Base-by-base conservation (phyloP, 1,284 basidiomycete genomes). In the Papiliotrema laurentii region DNA sequence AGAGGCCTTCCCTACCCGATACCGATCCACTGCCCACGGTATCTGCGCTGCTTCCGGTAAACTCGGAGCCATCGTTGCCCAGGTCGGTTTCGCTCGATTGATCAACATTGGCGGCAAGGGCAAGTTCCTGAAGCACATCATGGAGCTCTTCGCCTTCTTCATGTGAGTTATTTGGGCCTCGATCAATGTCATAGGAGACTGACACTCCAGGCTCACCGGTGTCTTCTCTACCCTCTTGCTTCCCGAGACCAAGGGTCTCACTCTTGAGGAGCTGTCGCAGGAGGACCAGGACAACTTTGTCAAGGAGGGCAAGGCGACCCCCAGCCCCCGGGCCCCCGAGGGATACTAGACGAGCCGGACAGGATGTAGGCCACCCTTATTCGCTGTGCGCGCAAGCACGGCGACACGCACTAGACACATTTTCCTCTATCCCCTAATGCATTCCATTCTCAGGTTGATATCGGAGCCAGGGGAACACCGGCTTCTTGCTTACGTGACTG, bases 1-100 rank as follows among this genome's bases (percentile, higher is more conserved):
- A 49, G 87, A 92, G 71, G 81, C 78, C 25, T 92, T 90, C 83
- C 88, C 89, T 2, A 91, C 89, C 2, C 83, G 88, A 39, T 89
- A 89, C 74, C 80, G 87, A 43, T 86, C 85, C 0, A 89, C 87
- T 5, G 84, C 81, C 2, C 87, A 90, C 71, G 88, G 88, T 71
- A 89, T 92, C 67, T 85, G 84, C 18, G 89, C 88, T 18, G 87
- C 85, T 4, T 82, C 80, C 24, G 87, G 86, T 45, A 91, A 90
- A 73, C 77, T 89, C 43, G 89, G 88, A 36, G 88, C 88, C 45
- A 86, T 92, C 66, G 73, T 90, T 41, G 83, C 86, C 3, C 86
- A 89, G 72, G 82, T 89, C 56, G 86, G 82, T 38, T 88, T 90
- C 71, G 80, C 82, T 27, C 80, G 79, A 49, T 71, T 89, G 43